Conservation (phyloP, 257 asterid species). For the Przewalskia tangutica region DNA sequence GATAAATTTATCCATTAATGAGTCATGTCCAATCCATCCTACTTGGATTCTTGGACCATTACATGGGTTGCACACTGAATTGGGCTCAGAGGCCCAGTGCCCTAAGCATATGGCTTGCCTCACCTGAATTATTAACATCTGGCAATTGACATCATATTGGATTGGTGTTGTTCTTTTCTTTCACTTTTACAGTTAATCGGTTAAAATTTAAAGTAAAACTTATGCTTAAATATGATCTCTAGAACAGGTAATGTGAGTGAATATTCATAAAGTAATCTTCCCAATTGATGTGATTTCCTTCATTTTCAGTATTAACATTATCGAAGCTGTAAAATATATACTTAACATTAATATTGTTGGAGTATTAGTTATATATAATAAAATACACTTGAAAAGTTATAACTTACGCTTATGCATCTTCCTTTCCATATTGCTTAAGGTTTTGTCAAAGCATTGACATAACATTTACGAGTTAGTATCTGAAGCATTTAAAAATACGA, state of each 20-base stretch:
- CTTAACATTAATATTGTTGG: background rate
- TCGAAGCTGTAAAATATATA: slow-evolving; percentile 25
- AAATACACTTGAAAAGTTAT: background rate
- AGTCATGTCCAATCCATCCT: no score
- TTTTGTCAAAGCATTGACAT: slow-evolving; percentile 25
- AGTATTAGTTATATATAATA: background rate
- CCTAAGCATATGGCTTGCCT: no score
- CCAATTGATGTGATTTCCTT: slow-evolving; percentile 31
- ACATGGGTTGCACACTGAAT: no score
- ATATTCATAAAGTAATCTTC: slow-evolving; percentile 45
- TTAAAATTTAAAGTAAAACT: no score
- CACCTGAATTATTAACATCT: no score
- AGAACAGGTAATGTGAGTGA: slow-evolving; percentile 38
- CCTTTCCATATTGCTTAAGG: slow-evolving; percentile 13
- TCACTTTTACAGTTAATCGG: no score
- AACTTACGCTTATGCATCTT: slow-evolving; percentile 18
- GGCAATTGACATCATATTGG: no score
- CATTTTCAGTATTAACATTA: slow-evolving; percentile 38
- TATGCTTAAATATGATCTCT: background rate
- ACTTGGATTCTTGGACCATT: no score
- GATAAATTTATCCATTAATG: no score
- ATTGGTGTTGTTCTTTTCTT: no score
- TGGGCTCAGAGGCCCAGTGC: no score
- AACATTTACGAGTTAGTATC: background rate
- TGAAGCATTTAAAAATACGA: background rate